Percentiles rank a stretch among this genome's conserved stretches.
Conservation (phyloP, 768 basidiomycete species). For the Megacollybia marginata region DNA sequence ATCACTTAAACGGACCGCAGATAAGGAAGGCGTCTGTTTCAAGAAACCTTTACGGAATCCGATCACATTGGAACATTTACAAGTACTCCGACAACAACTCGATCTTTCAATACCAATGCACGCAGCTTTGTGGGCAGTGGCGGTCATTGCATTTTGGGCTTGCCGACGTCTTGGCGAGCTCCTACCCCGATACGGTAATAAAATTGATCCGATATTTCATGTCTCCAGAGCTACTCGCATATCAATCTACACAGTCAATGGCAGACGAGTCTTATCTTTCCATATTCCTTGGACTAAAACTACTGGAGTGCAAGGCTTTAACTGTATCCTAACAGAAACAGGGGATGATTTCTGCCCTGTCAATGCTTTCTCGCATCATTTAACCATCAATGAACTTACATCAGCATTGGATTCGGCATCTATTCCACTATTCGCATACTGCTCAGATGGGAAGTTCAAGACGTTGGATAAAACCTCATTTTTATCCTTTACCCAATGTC, state of each 20-base stretch:
- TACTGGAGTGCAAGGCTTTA: not conserved
- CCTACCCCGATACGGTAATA: not conserved
- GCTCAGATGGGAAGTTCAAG: too few relatives aligned
- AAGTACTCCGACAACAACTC: constrained; percentile 1
- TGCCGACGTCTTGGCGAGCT: not conserved
- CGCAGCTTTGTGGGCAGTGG: constrained; percentile 10
- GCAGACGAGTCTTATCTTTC: too few relatives aligned
- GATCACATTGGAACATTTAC: constrained; percentile 4
- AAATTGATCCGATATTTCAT: not conserved
- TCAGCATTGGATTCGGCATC: too few relatives aligned
- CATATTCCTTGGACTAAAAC: too few relatives aligned
- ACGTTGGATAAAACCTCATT: too few relatives aligned
- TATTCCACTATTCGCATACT: too few relatives aligned
- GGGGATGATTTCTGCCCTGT: constrained; percentile 10
- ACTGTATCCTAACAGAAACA: constrained; percentile 7
- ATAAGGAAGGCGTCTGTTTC: not conserved
- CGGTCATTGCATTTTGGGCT: constrained; percentile 1
- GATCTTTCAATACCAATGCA: not conserved
- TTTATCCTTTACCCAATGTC: too few relatives aligned
- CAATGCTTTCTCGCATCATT: constrained; percentile 8
- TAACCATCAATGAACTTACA: constrained; percentile 3
- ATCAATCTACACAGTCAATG: too few relatives aligned
- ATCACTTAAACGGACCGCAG: constrained; percentile 3
- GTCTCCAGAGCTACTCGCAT: not conserved
- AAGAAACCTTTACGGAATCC: constrained; percentile 5